Percentiles rank a stretch among this genome's conserved stretches.
phyloP scores from a whole-genome alignment of 179 eudicot species.

The Actinidia chinensis region DNA sequence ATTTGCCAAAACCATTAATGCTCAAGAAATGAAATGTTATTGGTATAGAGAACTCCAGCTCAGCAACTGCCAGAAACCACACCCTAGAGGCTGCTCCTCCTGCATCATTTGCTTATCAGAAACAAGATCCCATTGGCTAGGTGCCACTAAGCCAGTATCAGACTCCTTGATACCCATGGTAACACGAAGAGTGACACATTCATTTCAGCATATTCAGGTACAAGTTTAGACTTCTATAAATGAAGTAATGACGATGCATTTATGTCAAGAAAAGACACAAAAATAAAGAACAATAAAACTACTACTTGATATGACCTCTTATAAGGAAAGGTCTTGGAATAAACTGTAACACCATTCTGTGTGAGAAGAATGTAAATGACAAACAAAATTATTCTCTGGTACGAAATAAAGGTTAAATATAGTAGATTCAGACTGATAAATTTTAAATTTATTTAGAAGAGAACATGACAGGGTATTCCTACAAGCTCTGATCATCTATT shows the following conservation, averaged over 20 bases:
- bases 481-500: background rate
- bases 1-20: slow-evolving; percentile 21
- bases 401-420: background rate
- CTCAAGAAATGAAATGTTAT: slow-evolving; percentile 1
- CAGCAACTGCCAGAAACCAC: slow-evolving; percentile 9
- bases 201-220: background rate
- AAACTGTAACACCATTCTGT: background rate
- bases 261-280: background rate
- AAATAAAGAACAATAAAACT: background rate
- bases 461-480: background rate
- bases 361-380: background rate
- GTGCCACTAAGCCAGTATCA: slow-evolving; percentile 94
- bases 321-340: background rate
- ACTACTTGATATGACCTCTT: background rate
- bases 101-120: slow-evolving; percentile 98
- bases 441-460: background rate
- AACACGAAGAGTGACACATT: background rate
- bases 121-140: slow-evolving; percentile 96
- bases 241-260: background rate
- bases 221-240: background rate
- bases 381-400: background rate
- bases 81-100: slow-evolving; percentile 99
- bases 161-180: slow-evolving; percentile 87
- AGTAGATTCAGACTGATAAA: background rate
- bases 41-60: background rate